phyloP scores from a whole-genome alignment of 208 protist species.

The Leishmania guyanensis region DNA sequence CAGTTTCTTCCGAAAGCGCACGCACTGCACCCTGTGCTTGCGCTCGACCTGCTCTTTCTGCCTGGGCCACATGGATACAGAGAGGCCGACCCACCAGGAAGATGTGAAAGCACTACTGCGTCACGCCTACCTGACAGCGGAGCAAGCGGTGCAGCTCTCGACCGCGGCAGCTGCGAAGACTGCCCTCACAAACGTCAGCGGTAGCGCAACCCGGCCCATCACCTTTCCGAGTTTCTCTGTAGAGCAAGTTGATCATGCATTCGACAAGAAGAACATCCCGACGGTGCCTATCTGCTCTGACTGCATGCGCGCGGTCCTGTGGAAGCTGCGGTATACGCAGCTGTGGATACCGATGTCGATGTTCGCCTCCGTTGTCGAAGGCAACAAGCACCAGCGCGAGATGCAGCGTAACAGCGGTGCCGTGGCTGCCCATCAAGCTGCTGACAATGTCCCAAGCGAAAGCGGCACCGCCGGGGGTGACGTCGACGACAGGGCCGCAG shows the following conservation, averaged over 20 bases:
- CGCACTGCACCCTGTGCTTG: constrained; percentile 66
- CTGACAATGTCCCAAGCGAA: not conserved
- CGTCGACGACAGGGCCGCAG: not conserved
- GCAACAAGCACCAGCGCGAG: constrained; percentile 20
- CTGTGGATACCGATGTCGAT: constrained; percentile 76
- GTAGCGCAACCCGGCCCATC: not conserved
- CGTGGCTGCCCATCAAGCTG: not conserved
- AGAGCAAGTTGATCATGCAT: constrained; percentile 25
- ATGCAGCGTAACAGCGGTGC: not conserved
- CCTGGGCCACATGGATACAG: constrained; percentile 53
- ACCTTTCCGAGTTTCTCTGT: constrained; percentile 24
- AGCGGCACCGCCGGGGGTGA: not conserved
- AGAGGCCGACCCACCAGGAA: constrained; percentile 29
- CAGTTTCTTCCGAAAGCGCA: constrained; percentile 71
- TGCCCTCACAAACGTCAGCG: not conserved
- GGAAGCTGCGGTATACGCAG: constrained; percentile 49
- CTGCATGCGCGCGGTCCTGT: constrained; percentile 54
- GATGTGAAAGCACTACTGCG: constrained; percentile 41
- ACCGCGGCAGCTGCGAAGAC: constrained; percentile 12
- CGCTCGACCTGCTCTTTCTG: constrained; percentile 66
- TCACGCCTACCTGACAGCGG: constrained; percentile 26
- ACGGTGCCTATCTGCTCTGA: constrained; percentile 65
- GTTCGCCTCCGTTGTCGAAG: constrained; percentile 45
- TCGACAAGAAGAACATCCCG: constrained; percentile 19
- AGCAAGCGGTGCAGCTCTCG: constrained; percentile 24